A percentile compares a stretch with the other conserved stretches of the same genome.
phyloP scores from a whole-genome alignment of 306 rosid genomes.

The Prunus mume region DNA sequence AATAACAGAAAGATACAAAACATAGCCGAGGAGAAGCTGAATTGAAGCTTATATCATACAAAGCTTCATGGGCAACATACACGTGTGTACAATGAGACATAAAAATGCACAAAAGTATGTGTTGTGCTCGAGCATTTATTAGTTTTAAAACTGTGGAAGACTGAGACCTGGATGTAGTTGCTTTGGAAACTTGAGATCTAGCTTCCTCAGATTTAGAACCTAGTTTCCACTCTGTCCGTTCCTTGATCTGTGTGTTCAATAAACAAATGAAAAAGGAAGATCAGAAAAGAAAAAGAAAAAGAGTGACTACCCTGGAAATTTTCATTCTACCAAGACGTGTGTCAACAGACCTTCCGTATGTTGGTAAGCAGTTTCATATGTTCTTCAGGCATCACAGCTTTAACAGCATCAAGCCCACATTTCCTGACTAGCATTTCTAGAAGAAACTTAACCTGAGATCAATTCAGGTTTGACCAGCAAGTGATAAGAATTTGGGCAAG shows the following conservation, averaged over 20 bases:
- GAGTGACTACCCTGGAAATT: background rate
- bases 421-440: constrained; percentile 75
- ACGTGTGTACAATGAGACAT: background rate
- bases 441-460: constrained; percentile 68
- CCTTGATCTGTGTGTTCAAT: constrained; percentile 58
- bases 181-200: constrained; percentile 66
- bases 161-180: constrained; percentile 73
- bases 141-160: background rate
- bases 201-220: constrained; percentile 62
- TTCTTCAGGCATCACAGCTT: constrained; percentile 85
- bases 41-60: background rate
- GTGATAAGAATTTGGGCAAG: constrained; percentile 11
- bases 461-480: background rate
- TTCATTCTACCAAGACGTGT: constrained; percentile 7
- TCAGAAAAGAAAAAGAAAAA: background rate
- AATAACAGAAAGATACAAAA: background rate
- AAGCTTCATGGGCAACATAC: background rate
- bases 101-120: background rate
- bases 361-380: constrained; percentile 90
- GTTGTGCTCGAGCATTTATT: background rate
- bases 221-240: constrained; percentile 65
- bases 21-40: background rate
- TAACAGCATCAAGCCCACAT: constrained; percentile 86
- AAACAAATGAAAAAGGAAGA: background rate
- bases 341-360: constrained; percentile 69